Percentiles rank a stretch among this genome's conserved stretches.
Evolutionary conservation across 768 basidiomycete species (phyloP).

Genomic region (Phaeotremella skinneri): DNA sequence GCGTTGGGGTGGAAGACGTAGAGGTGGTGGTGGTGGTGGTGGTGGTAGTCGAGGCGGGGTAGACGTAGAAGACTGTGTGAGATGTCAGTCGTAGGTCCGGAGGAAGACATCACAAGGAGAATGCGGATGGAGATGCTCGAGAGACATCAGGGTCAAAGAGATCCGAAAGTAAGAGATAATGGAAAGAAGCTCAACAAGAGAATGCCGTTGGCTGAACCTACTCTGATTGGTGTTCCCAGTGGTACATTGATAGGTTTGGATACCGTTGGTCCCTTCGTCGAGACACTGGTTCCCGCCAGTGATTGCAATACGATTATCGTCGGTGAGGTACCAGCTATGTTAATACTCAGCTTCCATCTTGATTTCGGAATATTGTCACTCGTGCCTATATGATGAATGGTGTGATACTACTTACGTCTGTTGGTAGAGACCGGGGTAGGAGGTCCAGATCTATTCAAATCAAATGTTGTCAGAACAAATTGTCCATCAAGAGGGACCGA

Average conservation of each 20-base stretch:
- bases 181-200: too few relatives aligned
- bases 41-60: not conserved
- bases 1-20: not conserved
- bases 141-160: too few relatives aligned
- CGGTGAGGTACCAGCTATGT: conserved; percentile 37
- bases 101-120: too few relatives aligned
- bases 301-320: conserved; percentile 48
- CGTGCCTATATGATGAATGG: too few relatives aligned
- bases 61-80: not conserved
- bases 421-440: conserved; percentile 29
- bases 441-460: conserved; percentile 18
- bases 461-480: not conserved
- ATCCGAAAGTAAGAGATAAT: too few relatives aligned
- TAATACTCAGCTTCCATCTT: not conserved
- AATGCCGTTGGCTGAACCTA: too few relatives aligned
- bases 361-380: too few relatives aligned
- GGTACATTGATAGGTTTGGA: conserved; percentile 48
- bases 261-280: conserved; percentile 34
- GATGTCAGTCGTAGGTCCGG: conserved; percentile 1
- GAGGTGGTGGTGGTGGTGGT: not conserved
- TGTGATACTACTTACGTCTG: conserved; percentile 18
- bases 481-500: not conserved
- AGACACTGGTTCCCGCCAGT: conserved; percentile 48
- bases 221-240: conserved; percentile 49
- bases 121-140: too few relatives aligned